Conservation (phyloP, 176 grass and related monocot species). For the Aegilops sharonensis region DNA sequence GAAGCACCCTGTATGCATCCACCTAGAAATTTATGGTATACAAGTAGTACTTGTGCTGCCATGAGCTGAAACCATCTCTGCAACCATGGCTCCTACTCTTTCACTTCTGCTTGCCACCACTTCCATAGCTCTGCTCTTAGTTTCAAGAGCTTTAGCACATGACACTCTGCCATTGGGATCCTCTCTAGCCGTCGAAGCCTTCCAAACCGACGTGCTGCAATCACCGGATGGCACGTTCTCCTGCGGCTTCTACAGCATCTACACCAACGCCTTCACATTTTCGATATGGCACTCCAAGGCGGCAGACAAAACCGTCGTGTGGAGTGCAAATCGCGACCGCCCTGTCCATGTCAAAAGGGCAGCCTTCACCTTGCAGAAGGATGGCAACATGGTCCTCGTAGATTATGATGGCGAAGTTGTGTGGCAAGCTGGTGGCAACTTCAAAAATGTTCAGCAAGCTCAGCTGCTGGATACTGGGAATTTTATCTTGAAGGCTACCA, state of each 20-base stretch:
- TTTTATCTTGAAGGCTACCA: neutral
- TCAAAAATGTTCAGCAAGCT: neutral
- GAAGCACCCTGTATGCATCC: neutral
- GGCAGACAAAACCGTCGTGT: neutral
- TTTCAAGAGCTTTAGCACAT: neutral
- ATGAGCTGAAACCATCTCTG: neutral
- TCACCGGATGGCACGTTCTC: neutral
- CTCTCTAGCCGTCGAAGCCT: slow-evolving; percentile 27
- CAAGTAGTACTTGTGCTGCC: neutral
- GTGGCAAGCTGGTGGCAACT: slow-evolving; percentile 25
- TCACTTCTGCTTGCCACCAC: neutral
- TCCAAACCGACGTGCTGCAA: neutral
- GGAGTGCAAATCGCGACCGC: neutral
- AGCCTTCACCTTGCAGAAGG: slow-evolving; percentile 19
- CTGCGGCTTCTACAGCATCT: neutral
- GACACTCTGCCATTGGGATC: neutral
- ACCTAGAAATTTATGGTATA: neutral
- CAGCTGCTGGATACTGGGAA: neutral
- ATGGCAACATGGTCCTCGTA: slow-evolving; percentile 29
- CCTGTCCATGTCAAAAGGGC: slow-evolving; percentile 39
- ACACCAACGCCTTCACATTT: neutral
- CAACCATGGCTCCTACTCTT: slow-evolving; percentile 6
- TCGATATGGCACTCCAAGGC: neutral
- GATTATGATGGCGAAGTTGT: slow-evolving; percentile 20
- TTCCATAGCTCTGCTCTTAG: neutral